Evolutionary conservation across 306 rosid species (phyloP).

Genomic region (Carpinus viminea): DNA sequence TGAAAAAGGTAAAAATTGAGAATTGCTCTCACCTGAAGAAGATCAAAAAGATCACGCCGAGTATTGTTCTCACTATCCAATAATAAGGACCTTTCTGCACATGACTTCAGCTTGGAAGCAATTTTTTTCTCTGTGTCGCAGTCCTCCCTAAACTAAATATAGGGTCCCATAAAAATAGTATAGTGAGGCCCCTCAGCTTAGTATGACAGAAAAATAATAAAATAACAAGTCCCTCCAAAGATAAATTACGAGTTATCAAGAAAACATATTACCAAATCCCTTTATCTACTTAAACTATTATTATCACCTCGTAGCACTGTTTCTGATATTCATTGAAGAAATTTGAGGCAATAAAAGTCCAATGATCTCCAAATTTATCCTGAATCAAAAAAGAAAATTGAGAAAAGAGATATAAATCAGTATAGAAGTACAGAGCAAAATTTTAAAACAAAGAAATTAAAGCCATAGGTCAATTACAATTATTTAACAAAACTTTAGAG

Average conservation of each 20-base stretch:
- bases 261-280: slow-evolving; percentile 5
- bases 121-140: slow-evolving; percentile 84
- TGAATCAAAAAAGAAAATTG: slow-evolving; percentile 39
- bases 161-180: slow-evolving; percentile 11
- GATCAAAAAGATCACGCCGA: slow-evolving; percentile 71
- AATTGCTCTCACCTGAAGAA: slow-evolving; percentile 51
- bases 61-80: slow-evolving; percentile 61
- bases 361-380: slow-evolving; percentile 78
- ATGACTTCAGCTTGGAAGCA: slow-evolving; percentile 74
- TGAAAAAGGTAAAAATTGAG: not conserved
- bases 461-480: not conserved
- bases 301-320: slow-evolving; percentile 65
- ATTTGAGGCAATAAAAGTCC: slow-evolving; percentile 77
- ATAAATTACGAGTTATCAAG: slow-evolving; percentile 12
- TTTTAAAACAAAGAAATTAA: not conserved
- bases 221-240: slow-evolving; percentile 12
- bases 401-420: slow-evolving; percentile 7
- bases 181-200: slow-evolving; percentile 5
- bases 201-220: slow-evolving; percentile 15
- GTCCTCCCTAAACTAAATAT: slow-evolving; percentile 82
- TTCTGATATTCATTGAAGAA: slow-evolving; percentile 72
- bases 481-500: not conserved
- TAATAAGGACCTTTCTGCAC: slow-evolving; percentile 50
- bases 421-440: not conserved
- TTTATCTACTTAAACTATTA: slow-evolving; percentile 12